Base-by-base conservation (phyloP, 441 rosid species). In the Breynia disticha region DNA sequence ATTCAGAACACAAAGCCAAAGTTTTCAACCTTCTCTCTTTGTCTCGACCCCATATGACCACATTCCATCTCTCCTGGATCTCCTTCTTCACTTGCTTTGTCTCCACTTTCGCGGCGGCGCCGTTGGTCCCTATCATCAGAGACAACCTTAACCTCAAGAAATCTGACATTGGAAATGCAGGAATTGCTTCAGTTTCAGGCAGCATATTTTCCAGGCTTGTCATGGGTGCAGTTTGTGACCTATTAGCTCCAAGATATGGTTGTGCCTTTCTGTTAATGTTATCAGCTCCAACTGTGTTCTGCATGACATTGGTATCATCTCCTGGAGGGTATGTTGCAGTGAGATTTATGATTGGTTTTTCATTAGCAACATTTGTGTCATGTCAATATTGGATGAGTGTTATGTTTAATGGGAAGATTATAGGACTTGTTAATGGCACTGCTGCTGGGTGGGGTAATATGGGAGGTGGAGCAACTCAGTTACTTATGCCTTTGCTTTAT, bases 371-470 rank as follows among this genome's bases (percentile, higher is more conserved):
- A 0, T 86, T 86, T 20, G 95, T 89, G 46, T 89, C 95, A 0
- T 89, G 95, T 59, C 95, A 84, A 38, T 90, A 69, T 49, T 84
- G 97, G 97, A 86, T 90, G 95, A 90, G 94, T 66, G 82, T 85
- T 1, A 90, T 86, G 97, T 90, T 86, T 60, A 90, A 86, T 35
- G 73, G 94, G 38, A 82, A 84, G 73, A 90, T 90, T 39, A 78
- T 84, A 4, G 95, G 97, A 16, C 67, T 84, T 4, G 95, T 79
- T 20, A 90, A 90, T 28, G 95, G 95, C 10, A 86, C 94, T 0
- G 94, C 97, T 0, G 95, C 89, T 0, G 95, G 94, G 6, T 90
- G 97, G 97, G 95, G 97, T 0, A 86, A 86, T 52, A 84, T 86
- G 95, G 94, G 97, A 0, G 94, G 95, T 4, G 95, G 95, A 0